Evolutionary conservation across 1,284 basidiomycete species (phyloP).

Genomic region (Sphagnurus paluster): DNA sequence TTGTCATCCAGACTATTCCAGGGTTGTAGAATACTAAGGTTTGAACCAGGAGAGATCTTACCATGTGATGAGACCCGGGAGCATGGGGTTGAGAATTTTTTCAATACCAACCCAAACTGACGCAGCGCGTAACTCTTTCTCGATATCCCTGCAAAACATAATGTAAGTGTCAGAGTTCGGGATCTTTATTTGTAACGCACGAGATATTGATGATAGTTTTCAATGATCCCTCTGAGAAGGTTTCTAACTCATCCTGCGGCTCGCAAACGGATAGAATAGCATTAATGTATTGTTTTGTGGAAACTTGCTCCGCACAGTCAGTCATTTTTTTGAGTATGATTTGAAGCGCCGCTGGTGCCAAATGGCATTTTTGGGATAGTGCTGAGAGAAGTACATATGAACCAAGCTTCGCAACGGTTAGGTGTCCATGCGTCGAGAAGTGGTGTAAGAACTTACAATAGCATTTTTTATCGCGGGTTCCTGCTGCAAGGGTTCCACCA

Average conservation of each 20-base stretch:
- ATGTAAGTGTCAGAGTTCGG: not conserved
- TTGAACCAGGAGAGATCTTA: conserved; percentile 25
- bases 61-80: conserved; percentile 45
- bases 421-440: not conserved
- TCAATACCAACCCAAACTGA: conserved; percentile 55
- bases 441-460: conserved; percentile 44
- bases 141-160: conserved; percentile 41
- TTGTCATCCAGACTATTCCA: conserved; percentile 45
- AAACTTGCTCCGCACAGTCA: conserved; percentile 46
- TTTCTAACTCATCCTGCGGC: conserved; percentile 51
- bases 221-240: conserved; percentile 42
- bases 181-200: conserved; percentile 35
- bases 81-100: conserved; percentile 56
- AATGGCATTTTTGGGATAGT: conserved; percentile 60
- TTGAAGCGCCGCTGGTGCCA: conserved; percentile 57
- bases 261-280: conserved; percentile 61
- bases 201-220: conserved; percentile 42
- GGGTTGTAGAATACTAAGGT: conserved; percentile 1
- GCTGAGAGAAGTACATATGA: conserved; percentile 70
- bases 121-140: conserved; percentile 44
- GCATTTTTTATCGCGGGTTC: conserved; percentile 45
- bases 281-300: conserved; percentile 54
- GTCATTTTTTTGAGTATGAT: conserved; percentile 58
- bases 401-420: conserved; percentile 52
- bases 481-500: conserved; percentile 56